Percentiles rank a stretch among this genome's conserved stretches.
Evolutionary conservation across 768 basidiomycete genomes (phyloP).

Genomic region (Cystobasidiopsis lactophilus): DNA sequence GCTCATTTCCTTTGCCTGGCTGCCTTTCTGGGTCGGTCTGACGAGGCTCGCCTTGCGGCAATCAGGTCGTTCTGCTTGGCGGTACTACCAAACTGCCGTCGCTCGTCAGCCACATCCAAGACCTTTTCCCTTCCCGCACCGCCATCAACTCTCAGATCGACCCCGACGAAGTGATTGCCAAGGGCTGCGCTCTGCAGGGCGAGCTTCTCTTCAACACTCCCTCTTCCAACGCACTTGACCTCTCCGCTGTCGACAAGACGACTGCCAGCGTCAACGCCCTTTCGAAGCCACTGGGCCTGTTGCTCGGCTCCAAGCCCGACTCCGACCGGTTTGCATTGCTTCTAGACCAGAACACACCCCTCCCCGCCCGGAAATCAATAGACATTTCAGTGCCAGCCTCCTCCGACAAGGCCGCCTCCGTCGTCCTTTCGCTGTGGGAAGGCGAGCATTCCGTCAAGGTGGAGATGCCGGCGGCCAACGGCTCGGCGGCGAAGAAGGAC

Average conservation of each 20-base stretch:
- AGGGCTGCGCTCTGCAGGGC: conserved; percentile 28
- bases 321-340: conserved; percentile 18
- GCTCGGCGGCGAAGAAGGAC: conserved; percentile 1
- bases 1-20: no score
- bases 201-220: conserved; percentile 21
- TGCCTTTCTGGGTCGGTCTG: not conserved
- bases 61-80: conserved; percentile 27
- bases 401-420: conserved; percentile 23
- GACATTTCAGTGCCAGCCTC: conserved; percentile 23
- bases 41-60: not conserved
- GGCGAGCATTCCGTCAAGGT: conserved; percentile 17
- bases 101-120: conserved; percentile 23
- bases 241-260: not conserved
- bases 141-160: conserved; percentile 26
- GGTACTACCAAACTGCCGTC: conserved; percentile 28
- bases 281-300: conserved; percentile 25
- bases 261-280: conserved; percentile 1
- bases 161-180: conserved; percentile 28
- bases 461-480: conserved; percentile 11
- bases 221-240: not conserved
- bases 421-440: conserved; percentile 23
- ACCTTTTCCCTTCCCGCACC: conserved; percentile 25
- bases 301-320: conserved; percentile 9
- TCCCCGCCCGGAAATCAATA: conserved; percentile 27
- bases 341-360: conserved; percentile 19